Evolutionary conservation across 163 green algal species (phyloP).

Genomic region (Scenedesmus sp.): DNA sequence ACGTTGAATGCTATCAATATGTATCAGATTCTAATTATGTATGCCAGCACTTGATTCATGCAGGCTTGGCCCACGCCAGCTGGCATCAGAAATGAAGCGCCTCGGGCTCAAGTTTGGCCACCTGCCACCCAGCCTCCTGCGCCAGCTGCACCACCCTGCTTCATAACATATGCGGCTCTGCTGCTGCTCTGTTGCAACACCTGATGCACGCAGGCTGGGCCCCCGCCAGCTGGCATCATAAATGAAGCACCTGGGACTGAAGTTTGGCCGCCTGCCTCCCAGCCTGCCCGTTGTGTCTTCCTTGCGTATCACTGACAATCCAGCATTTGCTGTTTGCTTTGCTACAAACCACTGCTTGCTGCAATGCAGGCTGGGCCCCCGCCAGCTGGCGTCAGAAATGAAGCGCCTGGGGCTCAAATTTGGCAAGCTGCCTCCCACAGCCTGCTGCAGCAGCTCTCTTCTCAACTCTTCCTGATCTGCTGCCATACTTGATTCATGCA

Average conservation of each 20-base stretch:
- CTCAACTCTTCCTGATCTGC: too few relatives aligned
- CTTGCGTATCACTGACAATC: too few relatives aligned
- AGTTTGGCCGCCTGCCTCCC: slow-evolving; percentile 28
- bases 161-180: too few relatives aligned
- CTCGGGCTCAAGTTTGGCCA: slow-evolving; percentile 50
- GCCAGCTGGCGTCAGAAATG: slow-evolving; percentile 26
- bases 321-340: too few relatives aligned
- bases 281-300: neutral
- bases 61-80: neutral
- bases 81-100: slow-evolving; percentile 30
- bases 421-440: slow-evolving; percentile 13
- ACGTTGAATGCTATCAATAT: too few relatives aligned
- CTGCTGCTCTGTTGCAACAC: too few relatives aligned
- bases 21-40: too few relatives aligned
- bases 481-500: too few relatives aligned
- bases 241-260: slow-evolving; percentile 49
- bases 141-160: neutral
- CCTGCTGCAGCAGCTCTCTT: slow-evolving; percentile 9
- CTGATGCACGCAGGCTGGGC: too few relatives aligned
- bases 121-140: slow-evolving; percentile 32
- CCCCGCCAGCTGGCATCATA: slow-evolving; percentile 8
- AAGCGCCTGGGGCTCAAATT: slow-evolving; percentile 52
- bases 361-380: slow-evolving; percentile 1
- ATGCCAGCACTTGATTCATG: too few relatives aligned
- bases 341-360: too few relatives aligned